phyloP scores from a whole-genome alignment of 202 grass and related monocot genomes.

The Setaria italica region DNA sequence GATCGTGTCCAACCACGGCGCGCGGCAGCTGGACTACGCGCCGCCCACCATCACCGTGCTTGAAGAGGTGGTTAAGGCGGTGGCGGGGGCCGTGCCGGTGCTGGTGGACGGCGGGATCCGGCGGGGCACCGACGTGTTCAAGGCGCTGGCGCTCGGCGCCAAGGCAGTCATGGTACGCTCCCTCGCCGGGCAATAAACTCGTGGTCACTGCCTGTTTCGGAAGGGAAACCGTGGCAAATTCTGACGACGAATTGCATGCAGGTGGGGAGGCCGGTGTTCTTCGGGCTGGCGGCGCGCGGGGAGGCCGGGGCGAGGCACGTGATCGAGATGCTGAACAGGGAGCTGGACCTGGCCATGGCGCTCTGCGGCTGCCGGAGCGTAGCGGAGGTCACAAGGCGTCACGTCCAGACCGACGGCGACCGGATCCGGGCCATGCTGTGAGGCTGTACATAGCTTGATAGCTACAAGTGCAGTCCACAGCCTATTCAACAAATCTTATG shows the following conservation, averaged over 20 bases:
- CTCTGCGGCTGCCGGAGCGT: slow-evolving; percentile 68
- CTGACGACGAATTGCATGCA: not conserved
- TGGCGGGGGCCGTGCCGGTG: slow-evolving; percentile 70
- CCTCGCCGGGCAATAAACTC: too few relatives aligned
- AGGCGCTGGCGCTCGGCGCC: slow-evolving; percentile 89
- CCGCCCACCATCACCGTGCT: slow-evolving; percentile 73
- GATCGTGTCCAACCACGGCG: slow-evolving; percentile 89
- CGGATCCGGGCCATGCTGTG: slow-evolving; percentile 61
- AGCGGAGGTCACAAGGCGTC: slow-evolving; percentile 56
- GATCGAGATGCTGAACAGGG: slow-evolving; percentile 72
- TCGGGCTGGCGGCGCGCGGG: slow-evolving; percentile 70
- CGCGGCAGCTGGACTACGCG: slow-evolving; percentile 71
- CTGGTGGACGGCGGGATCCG: slow-evolving; percentile 86
- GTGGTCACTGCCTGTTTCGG: too few relatives aligned
- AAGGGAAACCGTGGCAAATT: not conserved
- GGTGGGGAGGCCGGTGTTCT: slow-evolving; percentile 85
- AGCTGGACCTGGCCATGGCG: slow-evolving; percentile 81
- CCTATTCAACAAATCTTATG: not conserved
- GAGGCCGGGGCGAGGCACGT: slow-evolving; percentile 70
- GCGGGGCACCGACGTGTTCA: slow-evolving; percentile 84
- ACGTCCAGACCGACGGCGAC: slow-evolving; percentile 58
- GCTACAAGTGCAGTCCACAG: too few relatives aligned
- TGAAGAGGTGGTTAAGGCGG: slow-evolving; percentile 82
- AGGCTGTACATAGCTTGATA: too few relatives aligned
- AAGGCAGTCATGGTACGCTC: slow-evolving; percentile 65